Evolutionary conservation across 1,284 basidiomycete species (phyloP), one percentile per base, ranked within the genome.

Genomic region (Sparassis latifolia): DNA sequence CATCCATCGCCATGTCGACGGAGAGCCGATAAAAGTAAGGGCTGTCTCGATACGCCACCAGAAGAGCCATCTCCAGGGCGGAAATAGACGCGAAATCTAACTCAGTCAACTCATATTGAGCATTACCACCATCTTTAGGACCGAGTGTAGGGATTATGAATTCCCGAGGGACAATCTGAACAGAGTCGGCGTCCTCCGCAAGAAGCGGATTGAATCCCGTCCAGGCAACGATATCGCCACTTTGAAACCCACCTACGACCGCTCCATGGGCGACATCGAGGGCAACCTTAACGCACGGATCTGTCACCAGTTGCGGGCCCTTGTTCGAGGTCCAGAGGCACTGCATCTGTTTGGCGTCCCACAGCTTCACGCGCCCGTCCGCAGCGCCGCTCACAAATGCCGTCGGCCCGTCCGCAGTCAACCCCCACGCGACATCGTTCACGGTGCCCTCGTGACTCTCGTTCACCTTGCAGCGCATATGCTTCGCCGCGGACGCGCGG

Each of bases 321-420:
- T 71, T 67, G 38, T 69, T 65, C n/a, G 79, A 83, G 1, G 79
- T 76, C 86, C 86, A 90, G 30, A 84, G 45, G 53, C 81, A 82
- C 28, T 56, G 60, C 30, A 81, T 65, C 2, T 66, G 68, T 59
- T 74, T 78, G 20, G 74, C 65, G 51, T 84, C 76, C 89, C 89
- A 91, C 1, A 92, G 54, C 62, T 89, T 89, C 54, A 87, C 74
- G 28, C 69, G 67, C 0, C 86, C 87, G 57, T 89, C 87, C 3
- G 69, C 64, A 5, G 78, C 79, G 2, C 71, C 82, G 10, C 80
- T 84, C 38, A 80, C 65, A 40, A 80, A 72, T 10, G 67, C 64
- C 3, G 64, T 50, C 41, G 52, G 48, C 31, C 58, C 56, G 44
- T 57, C 55, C 7, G 39, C 61, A 4, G 62, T 64, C 5, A 63